These are phyloP conservation scores for Poterioochromonas sp. DNA, from an alignment of 352 stramenopile genomes.

Conservation along the genomic window DNA sequence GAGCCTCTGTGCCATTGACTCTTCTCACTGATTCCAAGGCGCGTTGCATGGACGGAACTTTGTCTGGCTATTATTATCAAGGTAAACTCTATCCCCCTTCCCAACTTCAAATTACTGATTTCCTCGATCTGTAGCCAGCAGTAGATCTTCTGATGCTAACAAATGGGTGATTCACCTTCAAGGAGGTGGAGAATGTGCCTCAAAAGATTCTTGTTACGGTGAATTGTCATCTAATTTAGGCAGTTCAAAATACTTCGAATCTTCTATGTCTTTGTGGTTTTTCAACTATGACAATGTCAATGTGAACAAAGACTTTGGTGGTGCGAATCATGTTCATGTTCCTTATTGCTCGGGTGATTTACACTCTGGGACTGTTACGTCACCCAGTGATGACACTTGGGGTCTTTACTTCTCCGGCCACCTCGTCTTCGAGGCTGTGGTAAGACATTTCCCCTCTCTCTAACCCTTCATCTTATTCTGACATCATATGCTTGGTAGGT, in stretches of 20 bases:
- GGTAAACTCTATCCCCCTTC: too few species aligned
- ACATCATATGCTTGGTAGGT: too few species aligned
- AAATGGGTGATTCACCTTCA: slow-evolving; percentile 33
- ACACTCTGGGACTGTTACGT: not conserved
- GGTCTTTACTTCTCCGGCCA: slow-evolving; percentile 31
- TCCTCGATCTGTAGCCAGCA: too few species aligned
- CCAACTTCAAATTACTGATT: too few species aligned
- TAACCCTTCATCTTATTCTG: too few species aligned
- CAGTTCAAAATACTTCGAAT: slow-evolving; percentile 15
- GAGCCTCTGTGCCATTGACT: not conserved
- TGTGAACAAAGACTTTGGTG: slow-evolving; percentile 12
- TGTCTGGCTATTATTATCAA: slow-evolving; percentile 11
- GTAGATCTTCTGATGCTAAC: not conserved
- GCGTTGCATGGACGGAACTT: slow-evolving; percentile 31
- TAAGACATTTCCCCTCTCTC: slow-evolving; percentile 13
- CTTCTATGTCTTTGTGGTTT: not conserved
- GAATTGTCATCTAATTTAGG: slow-evolving; percentile 10
- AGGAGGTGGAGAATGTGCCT: slow-evolving; percentile 30
- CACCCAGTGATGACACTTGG: not conserved
- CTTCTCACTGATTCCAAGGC: not conserved
- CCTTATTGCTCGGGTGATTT: slow-evolving; percentile 34
- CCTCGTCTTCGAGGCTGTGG: not conserved
- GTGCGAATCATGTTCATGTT: slow-evolving; percentile 28
- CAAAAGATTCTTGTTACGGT: not conserved
- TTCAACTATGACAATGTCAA: not conserved